Evolutionary conservation across 2,329 filamentous ascomycete genomes (phyloP), one percentile per base, ranked within the genome.

Genomic region (Cercospora zeae-maydis): DNA sequence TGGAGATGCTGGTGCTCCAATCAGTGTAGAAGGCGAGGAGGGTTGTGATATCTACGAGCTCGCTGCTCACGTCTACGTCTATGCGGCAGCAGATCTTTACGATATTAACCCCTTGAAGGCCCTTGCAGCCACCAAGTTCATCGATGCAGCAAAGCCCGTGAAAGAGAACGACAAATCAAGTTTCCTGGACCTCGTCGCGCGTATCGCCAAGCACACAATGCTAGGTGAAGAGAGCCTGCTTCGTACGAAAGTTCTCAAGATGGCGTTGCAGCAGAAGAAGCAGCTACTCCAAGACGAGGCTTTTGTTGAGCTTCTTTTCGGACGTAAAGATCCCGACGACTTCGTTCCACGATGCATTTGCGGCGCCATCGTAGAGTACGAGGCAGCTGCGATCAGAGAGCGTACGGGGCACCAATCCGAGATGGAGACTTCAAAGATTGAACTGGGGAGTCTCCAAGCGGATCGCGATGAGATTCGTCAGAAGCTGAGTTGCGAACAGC

Each of bases 81-180:
- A 64, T 51, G 63, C 52, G 8, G 47, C 66, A 11, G 67, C 56
- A 5, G 47, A 52, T 3, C 34, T 58, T 16, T 69, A 65, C 62
- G 42, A 66, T 11, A 14, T 69, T 3, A 19, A 49, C 1, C 31
- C 31, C 1, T 63, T 69, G n/a, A 53, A 58, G 34, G 24, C 13
- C 4, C 51, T 61, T 5, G 63, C 66, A 2, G 34, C 55, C 10
- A 4, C 33, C n/a, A 65, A 63, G 27, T 66, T 68, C n/a, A 14
- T 45, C 3, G 9, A 1, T 2, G 37, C 7, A 0, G 37, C 54
- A 3, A 30, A 57, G 13, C 21, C 53, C 11, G 1, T 49, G 0
- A 49, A 49, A 6, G 42, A 49, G 13, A 30, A n/a, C 9, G 21
- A 30, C 11, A 2, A 19, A 9, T 0, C 6, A 2, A 14, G 1